Percentiles rank a stretch among this genome's conserved stretches.
Conservation (phyloP, 345 rosid genomes). For the Salix purpurea region DNA sequence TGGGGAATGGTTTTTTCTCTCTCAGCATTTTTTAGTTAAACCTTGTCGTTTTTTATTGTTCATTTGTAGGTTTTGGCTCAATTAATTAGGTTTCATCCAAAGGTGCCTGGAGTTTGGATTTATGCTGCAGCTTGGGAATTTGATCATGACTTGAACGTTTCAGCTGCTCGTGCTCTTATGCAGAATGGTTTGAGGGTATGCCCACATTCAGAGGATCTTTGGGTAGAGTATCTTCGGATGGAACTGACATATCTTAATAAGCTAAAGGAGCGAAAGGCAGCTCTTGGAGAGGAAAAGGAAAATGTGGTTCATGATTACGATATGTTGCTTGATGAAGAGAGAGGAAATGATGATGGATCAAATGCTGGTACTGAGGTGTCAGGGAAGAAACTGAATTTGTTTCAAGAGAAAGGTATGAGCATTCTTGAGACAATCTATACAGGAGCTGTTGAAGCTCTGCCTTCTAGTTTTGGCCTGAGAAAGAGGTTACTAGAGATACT, state of each 20-base stretch:
- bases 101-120: slow-evolving; percentile 82
- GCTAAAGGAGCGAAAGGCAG: slow-evolving; percentile 73
- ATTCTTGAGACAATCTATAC: slow-evolving; percentile 58
- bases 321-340: slow-evolving; percentile 58
- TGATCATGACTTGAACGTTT: slow-evolving; percentile 70
- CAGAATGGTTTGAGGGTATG: slow-evolving; percentile 81
- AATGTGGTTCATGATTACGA: slow-evolving; percentile 40
- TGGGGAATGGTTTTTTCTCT: background rate
- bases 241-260: slow-evolving; percentile 84
- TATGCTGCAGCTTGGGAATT: slow-evolving; percentile 99
- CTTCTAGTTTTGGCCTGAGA: slow-evolving; percentile 69
- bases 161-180: slow-evolving; percentile 86
- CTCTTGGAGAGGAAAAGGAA: slow-evolving; percentile 73
- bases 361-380: slow-evolving; percentile 38
- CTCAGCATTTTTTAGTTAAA: background rate
- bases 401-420: slow-evolving; percentile 57
- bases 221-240: slow-evolving; percentile 93
- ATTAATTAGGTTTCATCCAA: slow-evolving; percentile 75
- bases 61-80: slow-evolving; percentile 65
- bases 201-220: slow-evolving; percentile 72
- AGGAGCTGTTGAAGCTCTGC: slow-evolving; percentile 66
- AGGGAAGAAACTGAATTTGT: slow-evolving; percentile 44
- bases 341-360: slow-evolving; percentile 25
- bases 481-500: slow-evolving; percentile 66
- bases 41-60: background rate